Evolutionary conservation across 441 rosid species (phyloP).

Genomic region (Adansonia grandidieri): DNA sequence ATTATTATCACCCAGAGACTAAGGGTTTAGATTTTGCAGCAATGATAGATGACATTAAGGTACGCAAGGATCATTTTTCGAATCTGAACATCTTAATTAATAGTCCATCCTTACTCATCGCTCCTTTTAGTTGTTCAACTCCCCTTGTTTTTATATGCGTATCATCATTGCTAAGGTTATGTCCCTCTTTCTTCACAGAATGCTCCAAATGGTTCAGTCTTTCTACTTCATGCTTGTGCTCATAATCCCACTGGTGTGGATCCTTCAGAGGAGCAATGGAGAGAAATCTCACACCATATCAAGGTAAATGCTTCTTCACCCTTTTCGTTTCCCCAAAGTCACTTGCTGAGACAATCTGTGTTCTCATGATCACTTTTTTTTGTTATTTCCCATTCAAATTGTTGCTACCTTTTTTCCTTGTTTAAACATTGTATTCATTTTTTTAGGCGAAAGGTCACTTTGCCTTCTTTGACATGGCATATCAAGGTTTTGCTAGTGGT

Average conservation of each 20-base stretch:
- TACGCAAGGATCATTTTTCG: slow-evolving; percentile 32
- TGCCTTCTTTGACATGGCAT: slow-evolving; percentile 97
- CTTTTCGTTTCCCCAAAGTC: background rate
- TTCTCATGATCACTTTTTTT: background rate
- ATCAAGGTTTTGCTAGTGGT: slow-evolving; percentile 99
- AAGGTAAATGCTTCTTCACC: slow-evolving; percentile 51
- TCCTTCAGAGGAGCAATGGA: slow-evolving; percentile 94
- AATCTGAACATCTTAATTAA: background rate
- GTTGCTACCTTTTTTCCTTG: slow-evolving; percentile 18
- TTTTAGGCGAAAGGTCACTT: slow-evolving; percentile 81
- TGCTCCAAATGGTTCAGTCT: slow-evolving; percentile 93
- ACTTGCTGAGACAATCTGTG: slow-evolving; percentile 14
- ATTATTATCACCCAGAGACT: slow-evolving; percentile 84
- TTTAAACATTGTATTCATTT: slow-evolving; percentile 16
- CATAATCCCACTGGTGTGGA: slow-evolving; percentile 91
- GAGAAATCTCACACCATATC: slow-evolving; percentile 81
- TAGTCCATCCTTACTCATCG: background rate
- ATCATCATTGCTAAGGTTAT: background rate
- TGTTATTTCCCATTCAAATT: background rate
- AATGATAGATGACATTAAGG: slow-evolving; percentile 89
- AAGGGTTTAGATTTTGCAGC: slow-evolving; percentile 85
- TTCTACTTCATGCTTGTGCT: slow-evolving; percentile 97
- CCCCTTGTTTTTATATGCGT: slow-evolving; percentile 10
- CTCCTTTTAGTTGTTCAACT: background rate
- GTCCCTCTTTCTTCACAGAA: slow-evolving; percentile 46